phyloP scores from a whole-genome alignment of 2,329 filamentous ascomycete genomes.

The Pseudogymnoascus sp. region DNA sequence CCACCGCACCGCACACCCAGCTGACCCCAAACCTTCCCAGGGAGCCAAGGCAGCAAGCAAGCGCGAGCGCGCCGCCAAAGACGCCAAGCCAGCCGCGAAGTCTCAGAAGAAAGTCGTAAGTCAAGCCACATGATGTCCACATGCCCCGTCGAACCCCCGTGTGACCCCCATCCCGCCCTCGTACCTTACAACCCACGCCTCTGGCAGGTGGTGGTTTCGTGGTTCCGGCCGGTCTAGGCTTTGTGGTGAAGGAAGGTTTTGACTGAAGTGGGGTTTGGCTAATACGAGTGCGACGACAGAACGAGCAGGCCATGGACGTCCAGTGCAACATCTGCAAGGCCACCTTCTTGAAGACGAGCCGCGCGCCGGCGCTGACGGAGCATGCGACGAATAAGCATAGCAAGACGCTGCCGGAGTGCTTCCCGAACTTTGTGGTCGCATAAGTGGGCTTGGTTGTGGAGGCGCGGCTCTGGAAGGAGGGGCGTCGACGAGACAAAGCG shows the following conservation, averaged over 20 bases:
- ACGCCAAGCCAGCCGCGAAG: constrained; percentile 47
- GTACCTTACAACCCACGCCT: not conserved
- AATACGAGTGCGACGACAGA: constrained; percentile 38
- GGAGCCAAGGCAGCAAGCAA: constrained; percentile 62
- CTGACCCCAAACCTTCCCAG: constrained; percentile 26
- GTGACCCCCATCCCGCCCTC: not conserved
- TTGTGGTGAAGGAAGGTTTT: no score
- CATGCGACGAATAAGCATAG: constrained; percentile 71
- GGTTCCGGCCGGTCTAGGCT: not conserved
- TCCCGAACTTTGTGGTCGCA: constrained; percentile 41
- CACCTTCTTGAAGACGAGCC: constrained; percentile 70
- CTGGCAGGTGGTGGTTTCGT: not conserved
- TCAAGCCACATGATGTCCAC: constrained; percentile 18
- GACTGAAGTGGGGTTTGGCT: not conserved
- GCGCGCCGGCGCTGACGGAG: constrained; percentile 62
- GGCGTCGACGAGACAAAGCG: not conserved
- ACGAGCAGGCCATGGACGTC: constrained; percentile 65
- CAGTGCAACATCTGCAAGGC: constrained; percentile 70
- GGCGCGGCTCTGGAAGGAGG: not conserved
- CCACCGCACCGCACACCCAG: not conserved
- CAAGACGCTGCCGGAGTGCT: constrained; percentile 64
- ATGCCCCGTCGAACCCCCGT: not conserved
- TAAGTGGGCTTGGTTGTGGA: not conserved
- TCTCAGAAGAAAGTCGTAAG: constrained; percentile 61
- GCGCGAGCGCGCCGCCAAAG: constrained; percentile 63